A percentile compares a stretch with the other conserved stretches of the same genome.
Evolutionary conservation across 129 eudicot species (phyloP).

Genomic region (Chrysanthemum lavandulifolium): DNA sequence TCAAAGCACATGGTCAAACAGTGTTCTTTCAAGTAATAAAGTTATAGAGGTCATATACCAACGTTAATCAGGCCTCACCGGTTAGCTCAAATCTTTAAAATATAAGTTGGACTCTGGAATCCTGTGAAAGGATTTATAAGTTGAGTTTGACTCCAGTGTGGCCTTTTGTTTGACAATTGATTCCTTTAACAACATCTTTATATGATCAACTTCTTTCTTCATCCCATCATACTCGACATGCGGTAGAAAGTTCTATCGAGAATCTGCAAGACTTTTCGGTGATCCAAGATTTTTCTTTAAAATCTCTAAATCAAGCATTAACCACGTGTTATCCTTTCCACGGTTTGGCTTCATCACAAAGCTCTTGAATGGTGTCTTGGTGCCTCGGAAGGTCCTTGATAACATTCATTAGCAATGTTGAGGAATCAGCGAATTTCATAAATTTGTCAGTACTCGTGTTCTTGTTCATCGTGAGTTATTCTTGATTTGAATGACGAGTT

Average conservation of each 20-base stretch:
- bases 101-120: too few species aligned
- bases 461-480: slow-evolving; percentile 33
- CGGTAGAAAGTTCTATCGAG: slow-evolving; percentile 62
- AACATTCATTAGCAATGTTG: too few species aligned
- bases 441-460: slow-evolving; percentile 36
- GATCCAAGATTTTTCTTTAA: slow-evolving; percentile 43
- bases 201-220: slow-evolving; percentile 47
- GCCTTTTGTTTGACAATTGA: slow-evolving; percentile 33
- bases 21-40: too few species aligned
- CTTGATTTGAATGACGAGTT: slow-evolving; percentile 49
- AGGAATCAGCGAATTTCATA: too few species aligned
- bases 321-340: slow-evolving; percentile 70
- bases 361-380: slow-evolving; percentile 86
- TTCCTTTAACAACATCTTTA: slow-evolving; percentile 44
- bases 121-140: slow-evolving; percentile 36
- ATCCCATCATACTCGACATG: too few species aligned
- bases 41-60: too few species aligned
- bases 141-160: slow-evolving; percentile 32
- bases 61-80: too few species aligned
- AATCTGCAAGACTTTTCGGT: slow-evolving; percentile 45
- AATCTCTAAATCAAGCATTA: slow-evolving; percentile 69
- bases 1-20: too few species aligned
- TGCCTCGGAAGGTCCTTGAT: too few species aligned
- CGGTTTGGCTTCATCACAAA: slow-evolving; percentile 79
- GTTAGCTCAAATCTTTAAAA: too few species aligned